These are phyloP conservation scores for Moringa oleifera DNA, from an alignment of 345 rosid genomes.

Conservation along the genomic window DNA sequence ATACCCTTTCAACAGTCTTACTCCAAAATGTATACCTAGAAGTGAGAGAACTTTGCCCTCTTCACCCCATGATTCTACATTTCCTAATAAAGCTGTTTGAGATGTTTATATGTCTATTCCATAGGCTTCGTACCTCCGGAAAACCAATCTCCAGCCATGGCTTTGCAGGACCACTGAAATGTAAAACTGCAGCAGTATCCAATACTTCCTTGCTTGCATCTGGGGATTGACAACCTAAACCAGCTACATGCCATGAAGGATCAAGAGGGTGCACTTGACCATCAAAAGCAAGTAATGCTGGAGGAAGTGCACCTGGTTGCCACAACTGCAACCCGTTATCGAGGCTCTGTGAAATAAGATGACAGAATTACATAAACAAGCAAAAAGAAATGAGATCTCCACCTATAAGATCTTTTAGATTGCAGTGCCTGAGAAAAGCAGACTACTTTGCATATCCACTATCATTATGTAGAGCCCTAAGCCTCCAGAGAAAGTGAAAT, in stretches of 20 bases:
- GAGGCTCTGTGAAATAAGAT: constrained; percentile 42
- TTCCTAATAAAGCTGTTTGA: constrained; percentile 62
- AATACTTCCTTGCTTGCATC: constrained; percentile 27
- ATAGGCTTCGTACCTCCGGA: constrained; percentile 51
- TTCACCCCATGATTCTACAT: constrained; percentile 63
- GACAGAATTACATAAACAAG: not conserved
- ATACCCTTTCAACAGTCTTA: constrained; percentile 13
- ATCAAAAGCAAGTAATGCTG: constrained; percentile 64
- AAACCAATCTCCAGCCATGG: constrained; percentile 90
- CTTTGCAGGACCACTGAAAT: constrained; percentile 91
- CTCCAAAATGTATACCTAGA: constrained; percentile 10
- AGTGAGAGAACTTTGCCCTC: constrained; percentile 26
- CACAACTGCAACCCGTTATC: constrained; percentile 63
- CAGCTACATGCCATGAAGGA: constrained; percentile 79
- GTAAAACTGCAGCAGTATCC: constrained; percentile 71
- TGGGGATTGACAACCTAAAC: constrained; percentile 58
- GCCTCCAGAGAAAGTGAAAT: not conserved
- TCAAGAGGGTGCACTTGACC: constrained; percentile 70
- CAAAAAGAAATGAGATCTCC: not conserved
- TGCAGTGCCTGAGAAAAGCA: too few species aligned
- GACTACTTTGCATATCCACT: too few species aligned
- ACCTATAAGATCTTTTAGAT: not conserved
- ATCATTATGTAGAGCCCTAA: not conserved
- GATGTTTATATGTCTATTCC: constrained; percentile 67
- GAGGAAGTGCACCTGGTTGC: constrained; percentile 86